These are phyloP conservation scores for Echinosphaeria canescens DNA, from an alignment of 2,329 filamentous ascomycete species.

Conservation along the genomic window DNA sequence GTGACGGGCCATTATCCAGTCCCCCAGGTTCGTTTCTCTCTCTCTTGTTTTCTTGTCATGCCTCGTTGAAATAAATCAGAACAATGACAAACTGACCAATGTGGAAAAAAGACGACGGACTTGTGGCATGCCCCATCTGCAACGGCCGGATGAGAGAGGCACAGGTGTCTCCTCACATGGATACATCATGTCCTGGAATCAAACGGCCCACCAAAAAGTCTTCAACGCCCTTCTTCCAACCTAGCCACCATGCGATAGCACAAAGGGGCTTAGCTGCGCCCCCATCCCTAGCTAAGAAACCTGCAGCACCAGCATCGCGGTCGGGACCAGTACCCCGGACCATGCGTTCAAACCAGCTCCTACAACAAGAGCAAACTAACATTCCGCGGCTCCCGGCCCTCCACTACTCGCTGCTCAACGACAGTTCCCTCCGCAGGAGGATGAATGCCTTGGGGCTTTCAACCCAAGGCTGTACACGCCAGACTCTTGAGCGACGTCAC, in stretches of 20 bases:
- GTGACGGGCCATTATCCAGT: too few species aligned
- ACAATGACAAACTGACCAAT: conserved; percentile 1
- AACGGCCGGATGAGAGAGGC: conserved; percentile 56
- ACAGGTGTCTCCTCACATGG: conserved; percentile 62
- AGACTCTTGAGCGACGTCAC: conserved; percentile 57
- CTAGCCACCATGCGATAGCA: too few species aligned
- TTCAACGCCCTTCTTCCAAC: too few species aligned
- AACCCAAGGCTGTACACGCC: conserved; percentile 35
- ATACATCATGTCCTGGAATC: conserved; percentile 28
- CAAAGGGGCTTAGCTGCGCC: too few species aligned
- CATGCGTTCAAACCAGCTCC: too few species aligned
- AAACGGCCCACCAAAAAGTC: too few species aligned
- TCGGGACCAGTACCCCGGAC: too few species aligned
- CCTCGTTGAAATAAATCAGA: too few species aligned
- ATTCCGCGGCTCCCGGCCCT: conserved; percentile 44
- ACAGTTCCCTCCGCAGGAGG: conserved; percentile 58
- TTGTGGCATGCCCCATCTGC: conserved; percentile 74
- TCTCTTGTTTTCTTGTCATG: too few species aligned
- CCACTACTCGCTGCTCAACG: conserved; percentile 76
- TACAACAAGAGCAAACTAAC: conserved; percentile 9
- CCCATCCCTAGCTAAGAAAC: too few species aligned
- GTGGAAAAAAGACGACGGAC: conserved; percentile 45
- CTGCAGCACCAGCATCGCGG: too few species aligned
- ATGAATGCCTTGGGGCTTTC: conserved; percentile 63
- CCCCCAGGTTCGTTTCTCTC: too few species aligned